Evolutionary conservation across 2,329 filamentous ascomycete genomes (phyloP), one percentile per base, ranked within the genome.

Genomic region (Bipolaris oryzae): DNA sequence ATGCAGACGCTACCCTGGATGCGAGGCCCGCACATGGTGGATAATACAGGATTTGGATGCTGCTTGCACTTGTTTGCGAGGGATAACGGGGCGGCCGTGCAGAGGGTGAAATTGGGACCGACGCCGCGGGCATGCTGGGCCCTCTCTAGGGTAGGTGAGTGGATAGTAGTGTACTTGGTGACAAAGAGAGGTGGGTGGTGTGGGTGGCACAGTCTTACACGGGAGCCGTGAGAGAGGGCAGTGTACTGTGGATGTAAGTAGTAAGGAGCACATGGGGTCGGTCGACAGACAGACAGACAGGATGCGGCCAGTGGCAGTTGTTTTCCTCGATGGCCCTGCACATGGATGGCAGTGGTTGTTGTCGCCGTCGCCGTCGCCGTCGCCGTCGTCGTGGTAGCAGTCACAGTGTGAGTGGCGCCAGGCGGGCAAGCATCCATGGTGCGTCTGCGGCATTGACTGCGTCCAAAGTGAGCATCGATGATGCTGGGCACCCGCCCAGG

Each of bases 401-500:
- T 13, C 41, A n/a, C n/a, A n/a, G n/a, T n/a, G n/a, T n/a, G n/a
- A n/a, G n/a, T n/a, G 20, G 50, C 44, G 25, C 25, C 51, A 41
- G 34, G 9, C 34, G 13, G 34, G n/a, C n/a, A 23, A n/a, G 13
- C 20, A 21, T 43, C 23, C 39, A 28, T 20, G 45, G 45, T 21
- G 33, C 45, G 45, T 33, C 31, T 37, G 33, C 38, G 42, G 34
- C 39, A 52, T 42, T 50, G 28, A 45, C 39, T 42, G 44, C 28
- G 15, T 48, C 35, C 53, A 42, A 38, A 23, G 41, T 13, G 35
- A 39, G 47, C 45, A 45, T 53, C 55, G 46, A 58, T 58, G 48
- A 58, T 55, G 53, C 42, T 47, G 49, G 42, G 47, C 48, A 39
- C 39, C 25, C 42, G 56, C 62, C 53, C 60, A 53, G 57, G 58